A percentile compares a stretch with the other conserved stretches of the same genome.
phyloP scores from a whole-genome alignment of 352 stramenopile genomes.

The Blastocystis sp. region DNA sequence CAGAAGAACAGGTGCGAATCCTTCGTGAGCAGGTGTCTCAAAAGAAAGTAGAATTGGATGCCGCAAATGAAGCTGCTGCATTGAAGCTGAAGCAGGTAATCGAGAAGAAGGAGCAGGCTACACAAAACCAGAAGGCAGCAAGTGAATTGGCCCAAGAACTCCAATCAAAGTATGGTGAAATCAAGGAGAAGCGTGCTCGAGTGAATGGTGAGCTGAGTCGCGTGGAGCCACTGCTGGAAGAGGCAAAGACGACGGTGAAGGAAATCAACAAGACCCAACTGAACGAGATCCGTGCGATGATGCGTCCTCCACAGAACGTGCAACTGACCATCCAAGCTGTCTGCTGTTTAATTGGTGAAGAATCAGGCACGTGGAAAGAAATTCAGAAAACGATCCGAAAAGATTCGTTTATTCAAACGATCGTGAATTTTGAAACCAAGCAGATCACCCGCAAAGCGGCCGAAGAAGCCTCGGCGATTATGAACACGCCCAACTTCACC shows the following conservation, averaged over 20 bases:
- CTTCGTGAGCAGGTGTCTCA: conserved; percentile 70
- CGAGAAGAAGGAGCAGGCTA: conserved; percentile 80
- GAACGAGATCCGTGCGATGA: conserved; percentile 93
- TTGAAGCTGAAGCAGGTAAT: conserved; percentile 77
- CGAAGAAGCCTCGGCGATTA: conserved; percentile 56
- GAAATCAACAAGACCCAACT: conserved; percentile 97
- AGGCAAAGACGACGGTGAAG: conserved; percentile 89
- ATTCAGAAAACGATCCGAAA: conserved; percentile 91
- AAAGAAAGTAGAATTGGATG: conserved; percentile 66
- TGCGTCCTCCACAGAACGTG: conserved; percentile 87
- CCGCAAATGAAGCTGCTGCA: conserved; percentile 59
- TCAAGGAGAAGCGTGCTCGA: conserved; percentile 84
- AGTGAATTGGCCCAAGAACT: conserved; percentile 89
- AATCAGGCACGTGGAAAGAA: conserved; percentile 89
- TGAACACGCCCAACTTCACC: conserved; percentile 64
- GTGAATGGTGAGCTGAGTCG: conserved; percentile 91
- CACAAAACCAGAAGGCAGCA: conserved; percentile 89
- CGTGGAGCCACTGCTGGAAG: conserved; percentile 91
- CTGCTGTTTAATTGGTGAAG: conserved; percentile 93
- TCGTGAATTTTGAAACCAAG: conserved; percentile 97
- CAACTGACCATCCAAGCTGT: conserved; percentile 93
- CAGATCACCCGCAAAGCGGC: conserved; percentile 80
- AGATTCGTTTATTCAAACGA: conserved; percentile 95
- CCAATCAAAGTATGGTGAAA: conserved; percentile 86
- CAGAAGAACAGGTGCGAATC: conserved; percentile 88